These are phyloP conservation scores for Magnolia changhungtana DNA, from an alignment of 164 flowering plant genomes.

Conservation along the genomic window DNA sequence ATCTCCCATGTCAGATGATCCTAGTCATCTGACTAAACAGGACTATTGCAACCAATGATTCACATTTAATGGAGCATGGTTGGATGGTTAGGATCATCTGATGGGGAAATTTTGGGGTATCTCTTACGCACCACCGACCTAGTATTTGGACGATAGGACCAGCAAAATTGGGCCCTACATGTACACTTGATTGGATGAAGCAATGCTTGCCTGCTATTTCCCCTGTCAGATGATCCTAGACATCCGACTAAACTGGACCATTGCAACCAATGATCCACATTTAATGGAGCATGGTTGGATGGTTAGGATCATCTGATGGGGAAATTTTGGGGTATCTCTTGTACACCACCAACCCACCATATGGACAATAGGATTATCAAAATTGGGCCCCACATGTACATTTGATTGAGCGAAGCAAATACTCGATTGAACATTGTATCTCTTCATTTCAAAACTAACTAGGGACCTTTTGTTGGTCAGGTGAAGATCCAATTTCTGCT, in stretches of 20 bases:
- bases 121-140: not conserved
- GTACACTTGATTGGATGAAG: too few relatives aligned
- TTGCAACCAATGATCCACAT: not conserved
- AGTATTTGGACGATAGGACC: too few relatives aligned
- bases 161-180: too few relatives aligned
- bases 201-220: too few relatives aligned
- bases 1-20: too few relatives aligned
- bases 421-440: too few relatives aligned
- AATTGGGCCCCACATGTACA: too few relatives aligned
- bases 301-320: not conserved
- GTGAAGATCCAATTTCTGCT: constrained; percentile 83
- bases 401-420: too few relatives aligned
- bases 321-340: not conserved
- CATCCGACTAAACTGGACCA: not conserved
- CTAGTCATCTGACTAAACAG: not conserved
- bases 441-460: not conserved
- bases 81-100: not conserved
- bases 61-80: not conserved
- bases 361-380: too few relatives aligned
- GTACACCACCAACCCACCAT: not conserved
- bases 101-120: not conserved
- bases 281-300: not conserved
- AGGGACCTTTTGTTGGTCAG: constrained; percentile 22
- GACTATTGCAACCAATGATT: not conserved
- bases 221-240: not conserved